Evolutionary conservation across 1,284 basidiomycete genomes (phyloP), one percentile per base, ranked within the genome.

Genomic region (Marasmius fiardii): DNA sequence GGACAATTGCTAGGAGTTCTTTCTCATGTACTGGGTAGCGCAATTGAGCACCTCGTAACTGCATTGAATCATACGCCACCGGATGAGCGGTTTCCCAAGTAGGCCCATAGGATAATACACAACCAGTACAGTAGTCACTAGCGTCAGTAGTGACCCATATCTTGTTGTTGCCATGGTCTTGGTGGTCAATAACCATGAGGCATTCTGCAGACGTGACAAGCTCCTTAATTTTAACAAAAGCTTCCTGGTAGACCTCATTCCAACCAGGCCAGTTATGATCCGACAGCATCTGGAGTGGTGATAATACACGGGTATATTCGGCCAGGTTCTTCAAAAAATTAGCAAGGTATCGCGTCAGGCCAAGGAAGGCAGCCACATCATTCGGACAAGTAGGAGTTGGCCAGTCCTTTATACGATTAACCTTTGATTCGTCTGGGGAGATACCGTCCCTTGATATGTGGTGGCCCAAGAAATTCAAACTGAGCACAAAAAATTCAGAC

Each of bases 21-120:
- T 74, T 69, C 58, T 75, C 65, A 54, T 72, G 69, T 1, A 70
- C 64, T 10, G 64, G 61, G 55, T 72, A 73, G 52, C 71, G 70
- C 4, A 65, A 28, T 53, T 74, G 60, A 1, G 71, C 67, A 1
- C 57, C 53, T 8, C 66, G 69, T 33, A 74, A 61, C 23, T 64
- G 59, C 21, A 52, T 47, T 0, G 65, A 69, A 23, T 71, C 66
- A 43, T 61, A 74, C 0, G 68, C 68, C 0, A 73, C 69, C 0
- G 69, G 70, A 1, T 62, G 45, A 1, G 65, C 66, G 3, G 62
- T 64, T 26, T 68, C 64, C 62, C 65, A 65, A n/a, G 60, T 61
- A 11, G 28, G 21, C 0, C 68, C 67, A 31, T 57, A 67, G 0
- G 60, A 60, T 0, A 71, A 59, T 10, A 70, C 61, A 0, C 64